Percentiles rank a stretch among this genome's conserved stretches.
Conservation (phyloP, 2,329 filamentous ascomycete genomes). For the Coniochaeta hoffmannii region DNA sequence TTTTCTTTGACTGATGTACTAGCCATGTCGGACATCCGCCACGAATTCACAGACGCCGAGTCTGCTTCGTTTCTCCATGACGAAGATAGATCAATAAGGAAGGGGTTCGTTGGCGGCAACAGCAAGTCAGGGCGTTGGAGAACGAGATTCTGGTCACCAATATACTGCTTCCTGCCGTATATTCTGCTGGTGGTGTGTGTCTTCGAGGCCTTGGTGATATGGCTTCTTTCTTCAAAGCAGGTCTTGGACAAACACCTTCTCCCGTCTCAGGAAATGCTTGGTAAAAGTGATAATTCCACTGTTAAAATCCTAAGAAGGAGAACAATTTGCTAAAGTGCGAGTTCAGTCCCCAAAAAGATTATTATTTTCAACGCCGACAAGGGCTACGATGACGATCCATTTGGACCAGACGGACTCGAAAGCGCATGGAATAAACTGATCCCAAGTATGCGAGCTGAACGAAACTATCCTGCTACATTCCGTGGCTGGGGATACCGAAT, state of each 20-base stretch:
- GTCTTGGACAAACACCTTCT: constrained; percentile 3
- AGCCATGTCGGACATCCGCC: constrained; percentile 6
- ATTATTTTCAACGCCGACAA: constrained; percentile 9
- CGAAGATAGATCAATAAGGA: neutral
- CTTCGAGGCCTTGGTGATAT: neutral
- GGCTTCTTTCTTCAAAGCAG: neutral
- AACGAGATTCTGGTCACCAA: neutral
- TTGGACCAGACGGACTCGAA: constrained; percentile 9
- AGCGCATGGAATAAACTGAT: constrained; percentile 8
- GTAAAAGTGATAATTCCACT: constrained; percentile 3
- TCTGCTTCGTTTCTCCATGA: constrained; percentile 9
- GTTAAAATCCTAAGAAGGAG: neutral
- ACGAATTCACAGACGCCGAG: constrained; percentile 8
- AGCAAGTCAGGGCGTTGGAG: neutral
- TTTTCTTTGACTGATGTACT: neutral
- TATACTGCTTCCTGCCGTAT: constrained; percentile 1
- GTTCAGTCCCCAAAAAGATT: constrained; percentile 7
- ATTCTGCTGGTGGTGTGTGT: constrained; percentile 1
- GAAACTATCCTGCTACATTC: neutral
- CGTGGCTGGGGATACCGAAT: neutral
- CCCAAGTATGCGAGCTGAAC: constrained; percentile 7
- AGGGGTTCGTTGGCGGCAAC: neutral
- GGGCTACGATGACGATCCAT: constrained; percentile 11
- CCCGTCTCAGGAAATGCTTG: constrained; percentile 6
- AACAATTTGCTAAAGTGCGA: neutral